Evolutionary conservation across 768 basidiomycete genomes (phyloP).

Genomic region (Russula foetens): DNA sequence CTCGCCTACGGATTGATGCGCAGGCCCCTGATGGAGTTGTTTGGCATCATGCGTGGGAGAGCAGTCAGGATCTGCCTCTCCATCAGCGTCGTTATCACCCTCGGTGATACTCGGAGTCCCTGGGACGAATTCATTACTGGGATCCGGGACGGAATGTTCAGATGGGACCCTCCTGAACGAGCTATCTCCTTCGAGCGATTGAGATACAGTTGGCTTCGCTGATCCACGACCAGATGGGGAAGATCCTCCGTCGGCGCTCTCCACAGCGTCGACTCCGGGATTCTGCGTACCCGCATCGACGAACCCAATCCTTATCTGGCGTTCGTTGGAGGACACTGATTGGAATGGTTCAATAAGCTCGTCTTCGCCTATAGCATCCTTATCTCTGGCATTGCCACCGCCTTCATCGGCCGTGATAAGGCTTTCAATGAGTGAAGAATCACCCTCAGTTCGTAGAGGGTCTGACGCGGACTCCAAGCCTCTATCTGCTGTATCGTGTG

Average conservation of each 20-base stretch:
- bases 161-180: background rate
- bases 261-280: background rate
- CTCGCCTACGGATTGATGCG: background rate
- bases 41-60: background rate
- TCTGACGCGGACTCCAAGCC: background rate
- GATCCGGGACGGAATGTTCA: background rate
- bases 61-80: constrained; percentile 20
- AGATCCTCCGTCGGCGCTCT: background rate
- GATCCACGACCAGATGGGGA: background rate
- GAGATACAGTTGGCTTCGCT: background rate
- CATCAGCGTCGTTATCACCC: constrained; percentile 17
- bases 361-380: background rate
- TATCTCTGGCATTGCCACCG: background rate
- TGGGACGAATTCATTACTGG: background rate
- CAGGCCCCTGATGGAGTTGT: background rate
- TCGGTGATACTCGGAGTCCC: background rate
- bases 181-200: background rate
- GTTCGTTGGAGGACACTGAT: background rate
- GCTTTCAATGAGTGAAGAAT: background rate
- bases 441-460: background rate
- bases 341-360: background rate
- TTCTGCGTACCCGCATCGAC: background rate
- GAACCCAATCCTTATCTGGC: background rate
- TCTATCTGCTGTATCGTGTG: background rate
- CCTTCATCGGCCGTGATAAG: background rate